Conservation (phyloP, 208 protist genomes). For the Leishmania lainsoni region DNA sequence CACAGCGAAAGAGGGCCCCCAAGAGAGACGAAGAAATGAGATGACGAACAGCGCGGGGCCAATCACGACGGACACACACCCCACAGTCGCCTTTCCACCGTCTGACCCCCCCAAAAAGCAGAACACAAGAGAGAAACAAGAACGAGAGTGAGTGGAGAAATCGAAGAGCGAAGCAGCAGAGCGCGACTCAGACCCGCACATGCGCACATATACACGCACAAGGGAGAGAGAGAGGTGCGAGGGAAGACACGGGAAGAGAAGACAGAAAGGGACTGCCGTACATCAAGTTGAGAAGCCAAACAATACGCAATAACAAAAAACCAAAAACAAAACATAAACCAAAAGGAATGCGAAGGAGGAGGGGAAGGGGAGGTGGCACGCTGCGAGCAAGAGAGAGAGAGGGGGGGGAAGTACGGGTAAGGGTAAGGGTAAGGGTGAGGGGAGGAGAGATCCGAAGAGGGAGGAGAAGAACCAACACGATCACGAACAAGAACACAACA, state of each 20-base stretch:
- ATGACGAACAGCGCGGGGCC: too few relatives aligned
- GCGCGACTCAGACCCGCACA: background rate
- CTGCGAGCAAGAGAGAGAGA: too few relatives aligned
- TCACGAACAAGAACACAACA: background rate
- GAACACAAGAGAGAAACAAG: background rate
- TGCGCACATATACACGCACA: background rate
- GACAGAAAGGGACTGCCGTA: background rate
- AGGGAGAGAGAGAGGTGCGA: background rate
- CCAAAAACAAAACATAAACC: too few relatives aligned
- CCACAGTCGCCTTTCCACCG: too few relatives aligned
- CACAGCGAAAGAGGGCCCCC: background rate
- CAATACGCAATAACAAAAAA: too few relatives aligned
- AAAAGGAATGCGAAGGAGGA: too few relatives aligned
- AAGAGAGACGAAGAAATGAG: slow-evolving; percentile 2
- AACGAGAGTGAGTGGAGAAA: background rate
- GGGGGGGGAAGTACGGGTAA: too few relatives aligned
- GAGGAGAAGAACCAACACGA: too few relatives aligned
- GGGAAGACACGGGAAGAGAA: background rate
- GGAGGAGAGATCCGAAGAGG: too few relatives aligned
- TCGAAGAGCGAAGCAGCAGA: background rate
- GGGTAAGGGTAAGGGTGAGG: too few relatives aligned
- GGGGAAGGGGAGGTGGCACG: too few relatives aligned
- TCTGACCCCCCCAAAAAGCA: background rate
- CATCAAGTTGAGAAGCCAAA: background rate
- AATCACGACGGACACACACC: too few relatives aligned